phyloP scores from a whole-genome alignment of 1,139 yeast species.

The Keqinozyma sinolaborantium region DNA sequence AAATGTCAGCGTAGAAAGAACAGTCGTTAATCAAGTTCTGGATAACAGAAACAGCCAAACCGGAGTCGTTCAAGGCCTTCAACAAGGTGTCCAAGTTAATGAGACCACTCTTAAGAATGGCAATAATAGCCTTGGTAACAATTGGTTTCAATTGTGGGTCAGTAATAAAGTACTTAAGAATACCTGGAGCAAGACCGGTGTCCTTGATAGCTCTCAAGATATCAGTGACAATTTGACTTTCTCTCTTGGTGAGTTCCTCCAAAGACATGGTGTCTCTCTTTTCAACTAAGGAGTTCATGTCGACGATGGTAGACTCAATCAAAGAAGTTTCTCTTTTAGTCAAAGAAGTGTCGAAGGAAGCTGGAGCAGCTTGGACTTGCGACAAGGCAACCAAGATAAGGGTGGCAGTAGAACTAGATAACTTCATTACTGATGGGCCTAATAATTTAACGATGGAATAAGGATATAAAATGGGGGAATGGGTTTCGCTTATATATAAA shows the following conservation, averaged over 20 bases:
- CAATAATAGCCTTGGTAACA: slow-evolving; percentile 26
- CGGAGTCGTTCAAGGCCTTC: slow-evolving; percentile 42
- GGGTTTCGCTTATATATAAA: too few relatives aligned
- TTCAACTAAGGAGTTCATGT: slow-evolving; percentile 23
- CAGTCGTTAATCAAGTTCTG: slow-evolving; percentile 37
- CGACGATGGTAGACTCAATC: slow-evolving; percentile 25
- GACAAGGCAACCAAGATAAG: slow-evolving; percentile 30
- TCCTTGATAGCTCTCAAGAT: slow-evolving; percentile 36
- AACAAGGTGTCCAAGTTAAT: slow-evolving; percentile 37
- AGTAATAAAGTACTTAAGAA: slow-evolving; percentile 29
- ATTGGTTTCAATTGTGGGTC: slow-evolving; percentile 30
- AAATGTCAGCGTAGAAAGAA: slow-evolving; percentile 39
- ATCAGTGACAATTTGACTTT: slow-evolving; percentile 39
- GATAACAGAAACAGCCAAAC: slow-evolving; percentile 39
- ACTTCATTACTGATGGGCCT: slow-evolving; percentile 25
- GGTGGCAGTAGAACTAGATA: slow-evolving; percentile 26
- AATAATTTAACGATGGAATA: slow-evolving; percentile 1
- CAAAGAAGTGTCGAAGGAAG: slow-evolving; percentile 17
- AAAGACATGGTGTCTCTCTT: slow-evolving; percentile 27
- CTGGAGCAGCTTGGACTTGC: slow-evolving; percentile 34
- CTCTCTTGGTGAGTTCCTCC: slow-evolving; percentile 33
- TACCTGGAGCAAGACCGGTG: slow-evolving; percentile 37
- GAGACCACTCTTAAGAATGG: slow-evolving; percentile 29
- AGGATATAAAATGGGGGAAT: not conserved
- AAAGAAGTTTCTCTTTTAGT: slow-evolving; percentile 29